Percentiles rank a stretch among this genome's conserved stretches.
These are phyloP conservation scores for Rhododendron simsii DNA, from an alignment of 148 eudicot species.

Conservation along the genomic window DNA sequence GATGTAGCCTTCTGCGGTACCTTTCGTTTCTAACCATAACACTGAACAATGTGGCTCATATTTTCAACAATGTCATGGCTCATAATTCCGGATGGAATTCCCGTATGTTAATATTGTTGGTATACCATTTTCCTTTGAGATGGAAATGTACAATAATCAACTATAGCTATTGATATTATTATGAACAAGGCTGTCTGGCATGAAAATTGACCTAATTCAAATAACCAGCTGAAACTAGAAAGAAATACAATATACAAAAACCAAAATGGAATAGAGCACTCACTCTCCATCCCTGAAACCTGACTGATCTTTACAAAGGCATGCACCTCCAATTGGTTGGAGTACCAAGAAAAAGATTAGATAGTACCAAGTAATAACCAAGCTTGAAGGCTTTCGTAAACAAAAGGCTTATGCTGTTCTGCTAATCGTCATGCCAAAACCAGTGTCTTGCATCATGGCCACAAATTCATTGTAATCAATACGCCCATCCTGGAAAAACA, in stretches of 20 bases:
- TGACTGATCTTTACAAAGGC: constrained; percentile 15
- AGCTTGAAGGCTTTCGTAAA: constrained; percentile 27
- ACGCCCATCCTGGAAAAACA: constrained; percentile 47
- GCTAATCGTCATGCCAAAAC: constrained; percentile 25
- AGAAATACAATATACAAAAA: constrained; percentile 2
- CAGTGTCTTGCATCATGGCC: constrained; percentile 50
- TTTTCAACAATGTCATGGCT: background rate
- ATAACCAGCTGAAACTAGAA: background rate
- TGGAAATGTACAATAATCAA: background rate
- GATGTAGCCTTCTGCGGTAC: background rate
- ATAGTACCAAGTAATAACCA: constrained; percentile 10
- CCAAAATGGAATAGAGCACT: background rate
- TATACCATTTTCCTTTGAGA: background rate
- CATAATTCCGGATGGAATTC: background rate
- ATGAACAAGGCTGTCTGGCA: background rate
- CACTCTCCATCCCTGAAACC: constrained; percentile 8
- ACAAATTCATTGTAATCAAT: constrained; percentile 64
- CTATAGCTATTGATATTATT: background rate
- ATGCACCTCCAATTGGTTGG: background rate
- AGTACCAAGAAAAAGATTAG: background rate
- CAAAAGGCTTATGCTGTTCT: constrained; percentile 22
- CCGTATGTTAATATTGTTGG: background rate
- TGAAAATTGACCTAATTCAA: background rate
- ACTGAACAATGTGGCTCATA: background rate
- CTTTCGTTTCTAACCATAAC: background rate